phyloP scores from a whole-genome alignment of 2,329 filamentous ascomycete species.

The Colletotrichum sp. region DNA sequence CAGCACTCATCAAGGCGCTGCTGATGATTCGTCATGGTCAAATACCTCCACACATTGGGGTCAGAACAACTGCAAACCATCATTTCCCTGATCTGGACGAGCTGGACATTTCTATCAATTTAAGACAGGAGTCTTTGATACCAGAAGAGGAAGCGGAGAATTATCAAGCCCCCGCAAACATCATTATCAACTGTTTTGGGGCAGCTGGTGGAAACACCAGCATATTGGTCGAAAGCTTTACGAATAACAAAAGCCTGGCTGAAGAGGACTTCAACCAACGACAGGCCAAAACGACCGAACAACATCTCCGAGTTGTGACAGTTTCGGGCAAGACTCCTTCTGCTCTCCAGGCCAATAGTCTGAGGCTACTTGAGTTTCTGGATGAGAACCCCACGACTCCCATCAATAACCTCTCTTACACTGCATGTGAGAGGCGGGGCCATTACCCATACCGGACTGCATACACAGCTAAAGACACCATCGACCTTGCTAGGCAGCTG shows the following conservation, averaged over 20 bases:
- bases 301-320: not conserved
- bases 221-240: constrained; percentile 48
- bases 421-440: not conserved
- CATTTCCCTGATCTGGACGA: not conserved
- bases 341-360: not conserved
- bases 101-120: not conserved
- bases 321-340: not conserved
- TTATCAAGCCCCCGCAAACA: not conserved
- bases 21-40: not conserved
- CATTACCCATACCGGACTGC: not conserved
- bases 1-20: not conserved
- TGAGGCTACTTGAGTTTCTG: not conserved
- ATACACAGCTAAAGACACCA: not conserved
- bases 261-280: not conserved
- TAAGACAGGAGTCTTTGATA: not conserved
- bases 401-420: not conserved
- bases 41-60: not conserved
- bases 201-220: constrained; percentile 65
- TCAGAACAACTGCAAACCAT: not conserved
- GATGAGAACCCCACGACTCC: not conserved
- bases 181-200: constrained; percentile 57
- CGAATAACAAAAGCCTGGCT: constrained; percentile 37
- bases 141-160: not conserved
- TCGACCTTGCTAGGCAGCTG: not conserved
- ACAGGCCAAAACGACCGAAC: not conserved